Evolutionary conservation across 2,329 filamentous ascomycete species (phyloP).

Genomic region (Graphilbum sp.): DNA sequence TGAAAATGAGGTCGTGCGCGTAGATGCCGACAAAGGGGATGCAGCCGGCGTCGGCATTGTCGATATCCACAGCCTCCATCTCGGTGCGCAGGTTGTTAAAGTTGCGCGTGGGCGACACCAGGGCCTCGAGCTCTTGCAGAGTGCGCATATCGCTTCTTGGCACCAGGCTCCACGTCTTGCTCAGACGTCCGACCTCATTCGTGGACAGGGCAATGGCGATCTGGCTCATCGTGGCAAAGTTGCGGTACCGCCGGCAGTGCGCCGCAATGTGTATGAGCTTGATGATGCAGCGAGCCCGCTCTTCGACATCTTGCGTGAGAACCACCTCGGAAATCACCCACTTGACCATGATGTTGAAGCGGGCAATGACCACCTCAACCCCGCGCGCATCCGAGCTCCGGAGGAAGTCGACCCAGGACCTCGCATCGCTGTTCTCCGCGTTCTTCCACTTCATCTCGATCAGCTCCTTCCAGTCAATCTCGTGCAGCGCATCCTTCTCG

Average conservation of each 20-base stretch:
- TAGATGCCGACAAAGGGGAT: slow-evolving; percentile 77
- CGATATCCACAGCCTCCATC: slow-evolving; percentile 51
- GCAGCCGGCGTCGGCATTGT: slow-evolving; percentile 47
- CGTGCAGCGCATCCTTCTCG: slow-evolving; percentile 71
- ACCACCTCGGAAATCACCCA: slow-evolving; percentile 71
- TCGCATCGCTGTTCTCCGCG: slow-evolving; percentile 42
- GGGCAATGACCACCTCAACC: slow-evolving; percentile 69
- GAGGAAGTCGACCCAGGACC: slow-evolving; percentile 71
- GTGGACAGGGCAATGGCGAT: slow-evolving; percentile 63
- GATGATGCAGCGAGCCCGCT: slow-evolving; percentile 60
- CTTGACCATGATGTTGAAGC: slow-evolving; percentile 79
- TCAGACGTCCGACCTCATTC: slow-evolving; percentile 51
- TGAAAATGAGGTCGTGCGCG: slow-evolving; percentile 70
- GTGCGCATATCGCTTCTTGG: slow-evolving; percentile 47
- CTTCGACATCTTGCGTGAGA: slow-evolving; percentile 53
- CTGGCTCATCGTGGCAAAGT: slow-evolving; percentile 73
- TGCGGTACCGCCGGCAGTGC: slow-evolving; percentile 59
- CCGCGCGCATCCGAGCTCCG: slow-evolving; percentile 55
- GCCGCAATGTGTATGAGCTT: slow-evolving; percentile 71
- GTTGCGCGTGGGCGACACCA: slow-evolving; percentile 64
- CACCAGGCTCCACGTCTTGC: slow-evolving; percentile 56
- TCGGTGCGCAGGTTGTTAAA: slow-evolving; percentile 62
- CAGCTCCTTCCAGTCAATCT: slow-evolving; percentile 78
- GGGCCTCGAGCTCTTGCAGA: slow-evolving; percentile 50
- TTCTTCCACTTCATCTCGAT: slow-evolving; percentile 75